Evolutionary conservation across 805 yeast genomes (phyloP).

Genomic region (Suhomyces sp.): DNA sequence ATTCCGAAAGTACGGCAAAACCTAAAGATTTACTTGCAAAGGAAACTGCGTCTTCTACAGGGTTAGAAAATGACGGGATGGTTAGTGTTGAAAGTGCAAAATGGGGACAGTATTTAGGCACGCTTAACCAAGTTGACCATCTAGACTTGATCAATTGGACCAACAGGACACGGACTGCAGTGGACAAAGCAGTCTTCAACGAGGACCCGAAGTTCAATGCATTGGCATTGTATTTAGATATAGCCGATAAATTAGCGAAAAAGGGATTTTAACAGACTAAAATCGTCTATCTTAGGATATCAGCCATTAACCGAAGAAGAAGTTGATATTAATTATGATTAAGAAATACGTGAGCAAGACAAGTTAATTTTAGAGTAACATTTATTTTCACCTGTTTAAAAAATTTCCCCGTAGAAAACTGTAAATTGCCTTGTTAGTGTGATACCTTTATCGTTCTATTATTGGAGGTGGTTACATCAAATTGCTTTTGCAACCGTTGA

Average conservation of each 20-base stretch:
- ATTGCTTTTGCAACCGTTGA: too few species aligned
- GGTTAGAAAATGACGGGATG: constrained; percentile 75
- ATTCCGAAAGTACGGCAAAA: neutral
- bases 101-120: constrained; percentile 86
- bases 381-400: too few species aligned
- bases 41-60: neutral
- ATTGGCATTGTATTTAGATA: constrained; percentile 64
- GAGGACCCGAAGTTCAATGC: constrained; percentile 55
- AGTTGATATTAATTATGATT: too few species aligned
- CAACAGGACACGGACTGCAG: constrained; percentile 44
- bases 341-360: too few species aligned
- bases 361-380: too few species aligned
- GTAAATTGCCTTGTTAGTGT: too few species aligned
- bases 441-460: too few species aligned
- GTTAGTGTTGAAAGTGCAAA: constrained; percentile 74
- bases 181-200: constrained; percentile 30
- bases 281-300: too few species aligned
- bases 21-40: neutral
- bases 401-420: too few species aligned
- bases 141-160: constrained; percentile 85
- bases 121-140: constrained; percentile 77
- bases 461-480: too few species aligned
- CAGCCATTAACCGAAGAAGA: too few species aligned
- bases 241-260: constrained; percentile 60
- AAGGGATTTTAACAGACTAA: constrained; percentile 48